These are phyloP conservation scores for Capsella rubella DNA, from an alignment of 441 rosid genomes.

Conservation along the genomic window DNA sequence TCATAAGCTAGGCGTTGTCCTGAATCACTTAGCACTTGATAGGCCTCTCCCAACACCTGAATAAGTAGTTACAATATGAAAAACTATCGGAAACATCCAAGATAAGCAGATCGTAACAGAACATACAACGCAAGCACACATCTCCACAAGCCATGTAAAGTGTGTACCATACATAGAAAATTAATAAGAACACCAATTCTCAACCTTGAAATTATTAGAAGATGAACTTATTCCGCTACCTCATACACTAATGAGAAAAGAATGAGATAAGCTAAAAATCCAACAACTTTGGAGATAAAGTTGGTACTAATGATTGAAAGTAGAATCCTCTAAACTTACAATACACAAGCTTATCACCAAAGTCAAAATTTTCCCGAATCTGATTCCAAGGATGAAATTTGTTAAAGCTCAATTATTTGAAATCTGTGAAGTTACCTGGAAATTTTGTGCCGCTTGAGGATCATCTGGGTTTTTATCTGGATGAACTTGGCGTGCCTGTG, in stretches of 20 bases:
- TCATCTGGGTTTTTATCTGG: slow-evolving; percentile 96
- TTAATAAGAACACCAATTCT: not conserved
- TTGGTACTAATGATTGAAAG: not conserved
- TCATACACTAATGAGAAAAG: not conserved
- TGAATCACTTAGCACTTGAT: slow-evolving; percentile 95
- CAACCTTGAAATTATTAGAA: not conserved
- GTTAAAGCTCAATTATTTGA: not conserved
- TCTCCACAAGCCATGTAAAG: not conserved
- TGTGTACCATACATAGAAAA: not conserved
- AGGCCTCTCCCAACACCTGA: slow-evolving; percentile 95
- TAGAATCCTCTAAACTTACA: not conserved
- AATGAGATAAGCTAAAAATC: not conserved
- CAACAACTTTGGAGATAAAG: not conserved
- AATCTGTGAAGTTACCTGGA: slow-evolving; percentile 66
- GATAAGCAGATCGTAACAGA: not conserved
- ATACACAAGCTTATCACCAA: not conserved
- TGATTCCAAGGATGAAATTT: slow-evolving; percentile 7
- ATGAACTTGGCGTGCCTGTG: slow-evolving; percentile 95
- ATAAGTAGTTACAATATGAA: slow-evolving; percentile 5
- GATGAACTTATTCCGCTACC: not conserved
- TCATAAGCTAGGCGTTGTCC: slow-evolving; percentile 94
- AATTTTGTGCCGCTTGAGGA: slow-evolving; percentile 90
- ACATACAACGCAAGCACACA: not conserved
- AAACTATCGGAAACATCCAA: not conserved
- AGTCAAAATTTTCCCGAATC: not conserved